Conservation (phyloP, 164 flowering plant species). For the Vitis labrusca region DNA sequence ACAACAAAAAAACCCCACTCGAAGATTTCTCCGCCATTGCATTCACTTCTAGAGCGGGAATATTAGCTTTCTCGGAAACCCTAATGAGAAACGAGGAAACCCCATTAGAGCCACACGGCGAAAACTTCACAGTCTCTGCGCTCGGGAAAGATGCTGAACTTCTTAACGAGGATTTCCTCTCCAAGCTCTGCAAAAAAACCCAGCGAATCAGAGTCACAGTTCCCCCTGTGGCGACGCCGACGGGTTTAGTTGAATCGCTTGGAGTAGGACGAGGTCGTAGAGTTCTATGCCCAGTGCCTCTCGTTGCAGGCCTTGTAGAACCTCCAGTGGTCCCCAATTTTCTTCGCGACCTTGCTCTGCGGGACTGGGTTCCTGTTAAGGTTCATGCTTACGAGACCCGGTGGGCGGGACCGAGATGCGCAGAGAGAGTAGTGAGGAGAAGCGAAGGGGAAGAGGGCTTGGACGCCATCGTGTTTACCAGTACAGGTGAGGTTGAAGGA, state of each 20-base stretch:
- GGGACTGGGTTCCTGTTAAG: constrained; percentile 55
- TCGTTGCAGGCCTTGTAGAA: constrained; percentile 56
- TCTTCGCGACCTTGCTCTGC: constrained; percentile 33
- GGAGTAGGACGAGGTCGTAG: constrained; percentile 46
- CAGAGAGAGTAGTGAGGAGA: constrained; percentile 27
- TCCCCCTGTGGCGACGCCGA: constrained; percentile 57
- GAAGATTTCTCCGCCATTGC: constrained; percentile 59
- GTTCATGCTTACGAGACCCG: constrained; percentile 68
- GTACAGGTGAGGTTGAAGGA: constrained; percentile 76
- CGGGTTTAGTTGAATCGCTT: constrained; percentile 47
- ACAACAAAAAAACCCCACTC: constrained; percentile 10
- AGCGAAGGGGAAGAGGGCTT: constrained; percentile 20
- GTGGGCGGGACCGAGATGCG: constrained; percentile 60
- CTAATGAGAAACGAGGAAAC: constrained; percentile 12
- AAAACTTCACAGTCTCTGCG: constrained; percentile 45
- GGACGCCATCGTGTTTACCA: constrained; percentile 71
- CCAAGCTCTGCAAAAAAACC: constrained; percentile 31
- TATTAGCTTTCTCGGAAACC: constrained; percentile 45
- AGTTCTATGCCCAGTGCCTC: constrained; percentile 68
- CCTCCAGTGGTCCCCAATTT: constrained; percentile 71
- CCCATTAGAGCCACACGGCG: constrained; percentile 38
- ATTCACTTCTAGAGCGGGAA: constrained; percentile 72
- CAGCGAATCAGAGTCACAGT: constrained; percentile 38
- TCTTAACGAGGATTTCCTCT: constrained; percentile 30
- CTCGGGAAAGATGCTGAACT: constrained; percentile 69